Evolutionary conservation across 2,329 filamentous ascomycete genomes (phyloP).

Genomic region (Chalara sp.): DNA sequence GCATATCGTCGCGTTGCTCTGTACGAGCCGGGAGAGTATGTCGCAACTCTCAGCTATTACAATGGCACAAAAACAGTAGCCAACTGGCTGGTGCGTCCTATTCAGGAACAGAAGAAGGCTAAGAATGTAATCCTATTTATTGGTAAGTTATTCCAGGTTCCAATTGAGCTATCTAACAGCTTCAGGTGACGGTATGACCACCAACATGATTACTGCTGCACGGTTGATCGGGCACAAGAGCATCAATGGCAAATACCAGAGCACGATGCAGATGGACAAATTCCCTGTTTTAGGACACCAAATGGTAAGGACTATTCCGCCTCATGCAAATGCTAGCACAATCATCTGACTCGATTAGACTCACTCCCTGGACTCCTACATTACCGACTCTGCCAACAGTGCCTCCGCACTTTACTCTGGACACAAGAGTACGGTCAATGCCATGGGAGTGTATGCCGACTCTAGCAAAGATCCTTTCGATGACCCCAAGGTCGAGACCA

Average conservation of each 20-base stretch:
- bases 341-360: constrained; percentile 37
- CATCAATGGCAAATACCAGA: constrained; percentile 79
- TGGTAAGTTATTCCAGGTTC: constrained; percentile 34
- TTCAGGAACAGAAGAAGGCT: constrained; percentile 63
- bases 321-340: not conserved
- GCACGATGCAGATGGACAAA: constrained; percentile 68
- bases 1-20: constrained; percentile 70
- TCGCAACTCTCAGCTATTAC: constrained; percentile 70
- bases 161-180: not conserved
- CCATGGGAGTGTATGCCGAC: constrained; percentile 72
- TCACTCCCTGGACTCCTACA: constrained; percentile 77
- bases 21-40: constrained; percentile 74
- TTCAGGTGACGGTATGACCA: constrained; percentile 54
- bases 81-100: constrained; percentile 68
- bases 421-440: constrained; percentile 79
- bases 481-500: constrained; percentile 81
- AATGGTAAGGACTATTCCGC: constrained; percentile 44
- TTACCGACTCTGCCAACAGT: constrained; percentile 82
- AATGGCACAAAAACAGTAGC: constrained; percentile 64
- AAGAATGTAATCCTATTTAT: constrained; percentile 87
- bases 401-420: constrained; percentile 76
- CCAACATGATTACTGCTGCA: constrained; percentile 75
- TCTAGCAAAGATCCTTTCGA: constrained; percentile 68
- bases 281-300: constrained; percentile 84
- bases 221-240: constrained; percentile 75